Base-by-base conservation (phyloP, 2,329 filamentous ascomycete species). In the Hymenoscyphus fraxineus region DNA sequence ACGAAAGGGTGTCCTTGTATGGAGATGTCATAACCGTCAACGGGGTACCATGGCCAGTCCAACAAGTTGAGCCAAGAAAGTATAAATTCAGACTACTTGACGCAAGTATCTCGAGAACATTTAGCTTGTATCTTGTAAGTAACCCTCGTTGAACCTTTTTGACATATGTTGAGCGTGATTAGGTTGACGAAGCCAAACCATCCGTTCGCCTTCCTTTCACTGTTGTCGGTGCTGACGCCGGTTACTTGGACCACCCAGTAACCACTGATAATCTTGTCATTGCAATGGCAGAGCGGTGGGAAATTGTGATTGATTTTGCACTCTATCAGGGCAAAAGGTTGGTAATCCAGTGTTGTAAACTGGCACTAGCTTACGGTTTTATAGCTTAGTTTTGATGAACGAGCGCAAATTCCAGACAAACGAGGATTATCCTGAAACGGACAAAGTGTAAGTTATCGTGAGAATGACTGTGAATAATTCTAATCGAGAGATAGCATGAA, bases 231-330 rank as follows among this genome's bases (percentile, higher is more conserved):
- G 60, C 39, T 40, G 60, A 61, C 41, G 60, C 60, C 40, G 60
- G 60, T 2, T 57, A 40, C 41, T n/a, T 61, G 15, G 83, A 75
- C 2, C 68, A 75, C 16, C 81, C 83, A 1, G 79, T 83, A 0
- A 68, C 71, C 3, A 75, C 78, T 2, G 75, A 75, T n/a, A 73
- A 75, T 19, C 69, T 85, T 6, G 76, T 78, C 44, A 75, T 85
- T 40, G 76, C 82, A 6, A 84, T 85, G 76, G 84, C 82, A 3
- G 84, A 87, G 71, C 79, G 85, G 2, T 87, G 82, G 69, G 85
- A 87, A 68, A 75, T 86, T 27, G 76, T 87, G 22, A 74, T 87
- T 63, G 84, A 87, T 74, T 87, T 87, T 68, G 73, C 79, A 16
- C 64, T 70, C 1, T 82, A 77, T 65, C 76, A 76, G 1, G 82